phyloP scores from a whole-genome alignment of 352 stramenopile genomes.

The Phytopythium sindhum region DNA sequence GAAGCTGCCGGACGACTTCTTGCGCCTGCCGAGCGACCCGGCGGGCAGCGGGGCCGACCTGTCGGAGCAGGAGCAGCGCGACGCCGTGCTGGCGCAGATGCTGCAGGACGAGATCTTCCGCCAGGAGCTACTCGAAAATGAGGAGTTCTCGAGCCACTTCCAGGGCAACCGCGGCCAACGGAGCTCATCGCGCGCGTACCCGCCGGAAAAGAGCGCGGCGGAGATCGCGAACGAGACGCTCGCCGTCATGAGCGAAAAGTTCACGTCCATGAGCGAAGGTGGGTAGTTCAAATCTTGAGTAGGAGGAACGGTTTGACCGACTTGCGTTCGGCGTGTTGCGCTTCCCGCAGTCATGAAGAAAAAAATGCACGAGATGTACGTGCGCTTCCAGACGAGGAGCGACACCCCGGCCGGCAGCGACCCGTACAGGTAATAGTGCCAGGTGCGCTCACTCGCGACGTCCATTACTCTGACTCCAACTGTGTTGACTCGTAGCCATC shows the following conservation, averaged over 20 bases:
- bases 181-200: constrained; percentile 14
- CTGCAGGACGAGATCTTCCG: constrained; percentile 84
- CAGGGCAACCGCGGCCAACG: constrained; percentile 20
- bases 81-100: constrained; percentile 73
- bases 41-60: constrained; percentile 14
- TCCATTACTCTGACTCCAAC: constrained; percentile 8
- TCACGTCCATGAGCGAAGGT: constrained; percentile 80
- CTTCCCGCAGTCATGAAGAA: constrained; percentile 55
- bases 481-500: constrained; percentile 37
- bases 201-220: constrained; percentile 56
- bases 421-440: constrained; percentile 49
- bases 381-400: constrained; percentile 73
- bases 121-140: constrained; percentile 59
- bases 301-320: neutral
- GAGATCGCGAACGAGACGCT: constrained; percentile 80
- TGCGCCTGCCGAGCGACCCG: constrained; percentile 44
- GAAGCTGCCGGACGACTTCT: constrained; percentile 65
- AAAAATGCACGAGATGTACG: constrained; percentile 82
- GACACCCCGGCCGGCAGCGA: constrained; percentile 46
- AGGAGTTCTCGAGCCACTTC: constrained; percentile 79
- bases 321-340: constrained; percentile 6
- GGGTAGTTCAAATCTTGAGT: neutral
- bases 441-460: neutral
- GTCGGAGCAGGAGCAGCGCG: constrained; percentile 67
- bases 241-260: constrained; percentile 58